Conservation (phyloP, 31 red algal genomes). For the Porphyra umbilicalis region DNA sequence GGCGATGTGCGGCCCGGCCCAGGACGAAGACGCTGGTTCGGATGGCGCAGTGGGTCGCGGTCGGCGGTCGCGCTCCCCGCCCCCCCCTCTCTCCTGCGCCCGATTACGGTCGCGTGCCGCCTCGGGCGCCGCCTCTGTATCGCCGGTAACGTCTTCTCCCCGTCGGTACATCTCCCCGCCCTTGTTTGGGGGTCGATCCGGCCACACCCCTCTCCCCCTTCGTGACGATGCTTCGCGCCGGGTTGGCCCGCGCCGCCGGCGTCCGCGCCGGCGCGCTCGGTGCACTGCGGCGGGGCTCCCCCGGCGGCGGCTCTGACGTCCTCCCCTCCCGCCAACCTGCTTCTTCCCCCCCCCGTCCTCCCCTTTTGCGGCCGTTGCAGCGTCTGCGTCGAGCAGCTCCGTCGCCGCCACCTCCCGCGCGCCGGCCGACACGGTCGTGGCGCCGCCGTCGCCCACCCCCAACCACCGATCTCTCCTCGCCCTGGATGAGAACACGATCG, state of each 20-base stretch:
- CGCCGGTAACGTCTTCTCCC: not conserved
- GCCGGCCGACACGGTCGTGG: not conserved
- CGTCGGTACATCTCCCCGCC: not conserved
- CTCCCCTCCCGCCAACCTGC: not conserved
- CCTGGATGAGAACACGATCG: slow-evolving; percentile 56
- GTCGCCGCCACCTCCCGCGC: not conserved
- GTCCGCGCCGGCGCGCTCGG: not conserved
- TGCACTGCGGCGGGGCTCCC: not conserved
- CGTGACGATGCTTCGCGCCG: not conserved
- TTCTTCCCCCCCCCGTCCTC: not conserved
- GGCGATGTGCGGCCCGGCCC: too few species aligned
- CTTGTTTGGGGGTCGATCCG: not conserved
- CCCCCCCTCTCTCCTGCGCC: too few species aligned
- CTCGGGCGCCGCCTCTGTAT: not conserved
- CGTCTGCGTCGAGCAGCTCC: not conserved
- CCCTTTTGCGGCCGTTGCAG: too few species aligned
- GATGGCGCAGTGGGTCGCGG: too few species aligned
- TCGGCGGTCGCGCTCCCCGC: too few species aligned
- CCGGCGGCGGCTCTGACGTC: not conserved
- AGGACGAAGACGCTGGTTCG: too few species aligned
- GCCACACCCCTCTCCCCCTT: not conserved
- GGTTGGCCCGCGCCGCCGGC: not conserved
- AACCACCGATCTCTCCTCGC: slow-evolving; percentile 67
- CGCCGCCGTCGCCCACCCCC: slow-evolving; percentile 32
- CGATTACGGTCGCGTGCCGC: not conserved